Base-by-base conservation (phyloP, 2,329 filamentous ascomycete genomes). In the Ophiostoma australiae region DNA sequence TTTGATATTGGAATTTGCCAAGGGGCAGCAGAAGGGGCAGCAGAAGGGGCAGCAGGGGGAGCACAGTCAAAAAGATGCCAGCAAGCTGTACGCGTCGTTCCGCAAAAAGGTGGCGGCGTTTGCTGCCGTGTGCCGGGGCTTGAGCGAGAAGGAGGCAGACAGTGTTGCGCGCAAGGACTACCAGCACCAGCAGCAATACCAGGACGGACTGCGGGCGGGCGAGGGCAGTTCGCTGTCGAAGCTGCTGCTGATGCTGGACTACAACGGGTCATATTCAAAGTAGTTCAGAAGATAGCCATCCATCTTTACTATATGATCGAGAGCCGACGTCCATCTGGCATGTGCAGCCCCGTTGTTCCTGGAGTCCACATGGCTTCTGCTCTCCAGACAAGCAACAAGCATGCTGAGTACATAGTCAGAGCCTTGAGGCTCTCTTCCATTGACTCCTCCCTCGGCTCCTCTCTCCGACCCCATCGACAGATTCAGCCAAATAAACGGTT, bases 31-130 rank as follows among this genome's bases (percentile, higher is more conserved):
- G 17, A 17, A 23, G 8, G 20, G 10, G 7, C 35, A 68, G 55
- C 55, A 17, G n/a, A 4, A 2, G 63, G n/a, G 69, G 33, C 81
- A 74, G 75, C 76, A 73, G 27, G 27, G 3, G 27, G 27, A 31
- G 27, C 27, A 31, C 27, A 3, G 27, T 31, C 27, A 31, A 31
- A 31, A 31, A 31, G 72, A 72, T 65, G 79, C 83, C 13, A 37
- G 61, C n/a, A 67, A 48, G 23, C 77, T 94, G 17, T 92, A 94
- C 77, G 78, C 79, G 3, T 81, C 81, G 41, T 92, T 96, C 76
- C 85, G 84, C 76, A 91, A 89, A 77, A 92, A 93, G 76, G 84
- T 92, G 0, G 85, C 87, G 35, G 86, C 91, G 0, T 95, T 97
- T 75, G 84, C 95, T 71, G 89, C 83, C 67, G 91, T 91, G 1